These are phyloP conservation scores for Scenedesmus sp. DNA, from an alignment of 163 green algal genomes.

Conservation along the genomic window DNA sequence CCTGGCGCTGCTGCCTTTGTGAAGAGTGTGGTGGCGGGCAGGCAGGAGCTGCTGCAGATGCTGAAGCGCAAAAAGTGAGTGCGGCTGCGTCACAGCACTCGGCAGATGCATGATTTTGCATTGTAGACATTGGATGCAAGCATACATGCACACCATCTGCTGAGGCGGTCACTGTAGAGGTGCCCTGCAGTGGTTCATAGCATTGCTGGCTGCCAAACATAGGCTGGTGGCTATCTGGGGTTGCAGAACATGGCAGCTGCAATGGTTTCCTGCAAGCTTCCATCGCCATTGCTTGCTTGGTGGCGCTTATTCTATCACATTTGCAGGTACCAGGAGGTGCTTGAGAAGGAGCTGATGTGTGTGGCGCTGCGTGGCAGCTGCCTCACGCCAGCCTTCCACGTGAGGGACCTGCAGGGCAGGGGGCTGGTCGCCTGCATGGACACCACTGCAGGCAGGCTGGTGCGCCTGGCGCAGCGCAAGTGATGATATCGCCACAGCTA, in stretches of 20 bases:
- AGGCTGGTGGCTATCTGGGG: background rate
- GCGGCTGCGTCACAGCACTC: background rate
- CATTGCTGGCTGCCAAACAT: background rate
- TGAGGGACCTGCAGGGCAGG: constrained; percentile 33
- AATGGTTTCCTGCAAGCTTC: background rate
- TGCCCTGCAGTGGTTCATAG: background rate
- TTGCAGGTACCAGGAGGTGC: constrained; percentile 37
- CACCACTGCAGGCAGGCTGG: constrained; percentile 32
- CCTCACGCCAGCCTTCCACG: constrained; percentile 22
- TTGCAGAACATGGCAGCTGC: background rate
- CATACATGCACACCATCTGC: background rate
- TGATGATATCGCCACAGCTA: background rate
- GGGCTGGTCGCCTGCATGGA: background rate
- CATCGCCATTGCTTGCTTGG: background rate
- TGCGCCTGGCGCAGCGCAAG: constrained; percentile 29
- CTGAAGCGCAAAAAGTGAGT: constrained; percentile 43
- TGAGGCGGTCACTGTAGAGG: background rate
- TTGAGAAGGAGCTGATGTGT: constrained; percentile 50
- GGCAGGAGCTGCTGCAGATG: constrained; percentile 39
- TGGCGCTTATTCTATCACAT: background rate
- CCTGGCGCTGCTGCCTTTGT: constrained; percentile 41
- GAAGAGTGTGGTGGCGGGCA: constrained; percentile 22
- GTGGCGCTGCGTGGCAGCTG: constrained; percentile 34
- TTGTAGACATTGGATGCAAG: background rate
- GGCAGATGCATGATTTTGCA: background rate